Evolutionary conservation across 2,329 filamentous ascomycete species (phyloP).

Genomic region (Sclerotinia borealis): DNA sequence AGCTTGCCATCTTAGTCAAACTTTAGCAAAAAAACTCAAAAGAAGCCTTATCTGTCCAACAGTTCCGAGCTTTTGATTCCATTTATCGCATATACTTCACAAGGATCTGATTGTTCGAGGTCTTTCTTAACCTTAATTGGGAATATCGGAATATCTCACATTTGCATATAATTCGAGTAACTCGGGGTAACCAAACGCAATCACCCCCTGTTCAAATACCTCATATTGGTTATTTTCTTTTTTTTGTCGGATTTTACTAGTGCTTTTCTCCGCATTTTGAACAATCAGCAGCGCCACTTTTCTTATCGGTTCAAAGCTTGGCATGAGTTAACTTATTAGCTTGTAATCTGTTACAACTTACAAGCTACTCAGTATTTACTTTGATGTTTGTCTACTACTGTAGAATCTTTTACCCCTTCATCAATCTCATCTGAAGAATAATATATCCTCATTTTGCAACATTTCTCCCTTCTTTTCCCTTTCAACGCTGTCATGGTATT

Average conservation of each 20-base stretch:
- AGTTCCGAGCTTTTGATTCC: not conserved
- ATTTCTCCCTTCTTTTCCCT: not conserved
- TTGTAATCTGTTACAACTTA: no score
- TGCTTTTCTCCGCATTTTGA: constrained; percentile 7
- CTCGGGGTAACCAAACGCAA: not conserved
- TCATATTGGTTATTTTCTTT: not conserved
- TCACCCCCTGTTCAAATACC: not conserved
- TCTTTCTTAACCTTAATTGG: no score
- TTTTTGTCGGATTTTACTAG: not conserved
- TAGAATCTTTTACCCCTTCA: not conserved
- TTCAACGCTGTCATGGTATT: not conserved
- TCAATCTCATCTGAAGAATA: not conserved
- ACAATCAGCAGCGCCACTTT: not conserved
- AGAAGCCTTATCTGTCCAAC: not conserved
- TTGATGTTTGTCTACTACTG: no score
- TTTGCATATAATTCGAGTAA: not conserved
- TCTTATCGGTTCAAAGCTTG: not conserved
- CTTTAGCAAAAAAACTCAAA: no score
- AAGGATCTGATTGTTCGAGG: no score
- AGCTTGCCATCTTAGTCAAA: not conserved
- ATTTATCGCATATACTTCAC: not conserved
- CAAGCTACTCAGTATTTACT: no score
- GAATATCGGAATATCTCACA: not conserved
- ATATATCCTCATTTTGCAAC: constrained; percentile 1
- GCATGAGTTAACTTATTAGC: not conserved